These are phyloP conservation scores for Lepidium didymum DNA, from an alignment of 345 rosid species.

Conservation along the genomic window DNA sequence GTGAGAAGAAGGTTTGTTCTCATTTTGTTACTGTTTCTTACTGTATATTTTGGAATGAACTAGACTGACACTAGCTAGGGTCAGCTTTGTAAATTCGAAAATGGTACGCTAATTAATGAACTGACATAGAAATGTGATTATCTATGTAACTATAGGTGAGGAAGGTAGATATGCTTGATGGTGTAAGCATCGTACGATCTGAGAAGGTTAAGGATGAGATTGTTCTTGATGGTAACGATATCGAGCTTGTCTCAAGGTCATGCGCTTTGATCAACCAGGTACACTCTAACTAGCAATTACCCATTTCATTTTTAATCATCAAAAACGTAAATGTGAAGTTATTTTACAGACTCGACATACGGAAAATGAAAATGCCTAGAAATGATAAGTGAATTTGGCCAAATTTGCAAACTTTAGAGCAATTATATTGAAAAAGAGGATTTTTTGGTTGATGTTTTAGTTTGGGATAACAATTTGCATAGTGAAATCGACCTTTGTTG, in stretches of 20 bases:
- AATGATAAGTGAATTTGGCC: background rate
- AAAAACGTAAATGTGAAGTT: too few species aligned
- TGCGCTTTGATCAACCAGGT: conserved; percentile 63
- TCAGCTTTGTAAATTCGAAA: too few species aligned
- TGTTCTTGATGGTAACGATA: conserved; percentile 50
- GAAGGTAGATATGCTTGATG: conserved; percentile 56
- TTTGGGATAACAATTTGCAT: background rate
- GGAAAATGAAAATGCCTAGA: background rate
- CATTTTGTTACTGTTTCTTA: too few species aligned
- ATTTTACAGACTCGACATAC: too few species aligned
- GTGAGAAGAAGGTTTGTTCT: conserved; percentile 39
- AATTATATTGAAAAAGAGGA: background rate
- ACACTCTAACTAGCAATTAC: background rate
- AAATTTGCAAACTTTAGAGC: background rate
- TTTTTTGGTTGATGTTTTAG: background rate
- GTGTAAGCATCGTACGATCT: conserved; percentile 48
- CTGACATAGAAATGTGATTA: background rate
- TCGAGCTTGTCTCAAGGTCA: conserved; percentile 56
- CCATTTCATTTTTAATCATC: too few species aligned
- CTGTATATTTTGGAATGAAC: background rate
- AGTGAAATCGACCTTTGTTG: background rate
- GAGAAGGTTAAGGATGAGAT: conserved; percentile 66
- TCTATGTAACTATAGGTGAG: conserved; percentile 32
- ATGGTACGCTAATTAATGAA: too few species aligned
- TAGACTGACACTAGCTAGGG: background rate